phyloP scores from a whole-genome alignment of 306 rosid genomes.

The Dryas alaskensis region DNA sequence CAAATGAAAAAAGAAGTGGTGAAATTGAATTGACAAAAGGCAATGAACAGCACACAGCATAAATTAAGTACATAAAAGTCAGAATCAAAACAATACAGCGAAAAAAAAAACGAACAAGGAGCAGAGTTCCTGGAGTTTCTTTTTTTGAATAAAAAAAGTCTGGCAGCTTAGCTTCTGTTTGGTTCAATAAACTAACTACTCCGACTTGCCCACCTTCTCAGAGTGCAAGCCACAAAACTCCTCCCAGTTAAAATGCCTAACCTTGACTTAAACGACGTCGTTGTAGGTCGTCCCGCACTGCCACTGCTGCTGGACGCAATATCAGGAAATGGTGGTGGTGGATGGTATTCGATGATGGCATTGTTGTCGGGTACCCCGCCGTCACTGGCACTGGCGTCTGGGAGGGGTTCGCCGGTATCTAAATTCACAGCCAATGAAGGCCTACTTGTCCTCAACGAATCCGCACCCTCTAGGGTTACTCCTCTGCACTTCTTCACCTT shows the following conservation, averaged over 20 bases:
- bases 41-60: conserved; percentile 60
- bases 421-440: conserved; percentile 75
- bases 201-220: conserved; percentile 82
- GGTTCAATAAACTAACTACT: conserved; percentile 27
- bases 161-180: not conserved
- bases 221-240: conserved; percentile 66
- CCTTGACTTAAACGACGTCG: conserved; percentile 63
- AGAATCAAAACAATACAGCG: conserved; percentile 50
- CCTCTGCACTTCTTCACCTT: conserved; percentile 91
- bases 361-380: conserved; percentile 66
- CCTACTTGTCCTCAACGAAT: conserved; percentile 64
- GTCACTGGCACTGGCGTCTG: conserved; percentile 81
- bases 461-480: conserved; percentile 82
- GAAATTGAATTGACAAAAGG: conserved; percentile 51
- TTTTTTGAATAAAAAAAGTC: not conserved
- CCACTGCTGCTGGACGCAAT: conserved; percentile 51
- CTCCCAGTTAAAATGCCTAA: conserved; percentile 68
- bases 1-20: not conserved
- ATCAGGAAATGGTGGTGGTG: conserved; percentile 31
- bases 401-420: conserved; percentile 64
- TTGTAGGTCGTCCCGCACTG: conserved; percentile 43
- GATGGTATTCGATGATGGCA: conserved; percentile 38
- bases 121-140: not conserved
- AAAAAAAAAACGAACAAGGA: conserved; percentile 32
- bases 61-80: conserved; percentile 39